Evolutionary conservation across 805 yeast species (phyloP).

Genomic region (Suhomyces sp.): DNA sequence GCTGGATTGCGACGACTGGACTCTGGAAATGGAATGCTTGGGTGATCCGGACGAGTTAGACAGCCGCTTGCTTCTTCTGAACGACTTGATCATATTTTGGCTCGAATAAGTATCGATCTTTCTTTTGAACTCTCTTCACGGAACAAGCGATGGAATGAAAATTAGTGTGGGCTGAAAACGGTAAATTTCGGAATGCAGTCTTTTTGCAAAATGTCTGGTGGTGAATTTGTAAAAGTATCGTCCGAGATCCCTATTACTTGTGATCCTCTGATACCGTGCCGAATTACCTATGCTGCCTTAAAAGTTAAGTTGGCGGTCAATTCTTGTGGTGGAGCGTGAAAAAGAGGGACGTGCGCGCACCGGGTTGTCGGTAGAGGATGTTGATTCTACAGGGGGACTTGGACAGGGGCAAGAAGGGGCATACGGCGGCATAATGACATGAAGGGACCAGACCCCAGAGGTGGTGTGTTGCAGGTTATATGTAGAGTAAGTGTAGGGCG

Average conservation of each 20-base stretch:
- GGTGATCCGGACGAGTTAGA: slow-evolving; percentile 28
- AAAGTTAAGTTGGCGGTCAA: neutral
- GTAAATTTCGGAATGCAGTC: neutral
- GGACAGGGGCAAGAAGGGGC: slow-evolving; percentile 1
- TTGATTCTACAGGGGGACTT: neutral
- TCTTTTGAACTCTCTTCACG: neutral
- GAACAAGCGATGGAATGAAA: neutral
- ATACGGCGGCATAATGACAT: neutral
- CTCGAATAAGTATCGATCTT: neutral
- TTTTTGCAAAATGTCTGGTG: neutral
- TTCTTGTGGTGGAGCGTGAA: slow-evolving; percentile 1
- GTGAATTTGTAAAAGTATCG: neutral
- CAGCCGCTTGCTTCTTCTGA: slow-evolving; percentile 41
- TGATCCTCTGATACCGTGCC: neutral
- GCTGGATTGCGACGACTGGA: slow-evolving; percentile 17
- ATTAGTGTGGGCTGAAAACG: neutral
- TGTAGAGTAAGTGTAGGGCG: neutral
- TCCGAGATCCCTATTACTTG: neutral
- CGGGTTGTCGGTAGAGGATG: neutral
- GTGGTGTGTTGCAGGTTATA: neutral
- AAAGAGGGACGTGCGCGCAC: neutral
- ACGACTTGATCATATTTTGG: slow-evolving; percentile 36
- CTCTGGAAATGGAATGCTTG: slow-evolving; percentile 33
- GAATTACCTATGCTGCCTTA: neutral
- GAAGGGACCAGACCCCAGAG: neutral